Percentiles rank a stretch among this genome's conserved stretches.
These are phyloP conservation scores for Parastagonospora avenae DNA, from an alignment of 2,329 filamentous ascomycete species.

Conservation along the genomic window DNA sequence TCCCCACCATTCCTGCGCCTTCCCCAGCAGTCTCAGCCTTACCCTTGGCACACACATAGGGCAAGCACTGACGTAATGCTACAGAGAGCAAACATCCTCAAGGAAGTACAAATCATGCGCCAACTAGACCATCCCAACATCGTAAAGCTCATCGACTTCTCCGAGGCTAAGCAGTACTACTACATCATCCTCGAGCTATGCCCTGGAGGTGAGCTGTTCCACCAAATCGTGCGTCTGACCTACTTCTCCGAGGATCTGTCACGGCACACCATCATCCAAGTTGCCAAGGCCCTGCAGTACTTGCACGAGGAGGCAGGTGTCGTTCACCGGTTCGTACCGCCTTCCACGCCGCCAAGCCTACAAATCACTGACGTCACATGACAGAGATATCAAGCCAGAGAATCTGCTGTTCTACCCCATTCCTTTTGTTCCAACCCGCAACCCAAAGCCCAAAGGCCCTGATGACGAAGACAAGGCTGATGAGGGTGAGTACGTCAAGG, in stretches of 20 bases:
- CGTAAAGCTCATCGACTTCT: slow-evolving; percentile 89
- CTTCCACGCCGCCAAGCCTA: slow-evolving; percentile 2
- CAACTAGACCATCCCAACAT: slow-evolving; percentile 96
- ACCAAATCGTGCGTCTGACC: slow-evolving; percentile 96
- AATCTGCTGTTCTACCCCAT: slow-evolving; percentile 93
- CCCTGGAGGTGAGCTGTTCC: slow-evolving; percentile 94
- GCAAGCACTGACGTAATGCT: slow-evolving; percentile 50
- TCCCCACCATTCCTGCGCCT: slow-evolving; percentile 31
- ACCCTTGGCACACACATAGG: slow-evolving; percentile 23
- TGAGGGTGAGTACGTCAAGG: slow-evolving; percentile 88
- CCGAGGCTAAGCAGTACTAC: slow-evolving; percentile 92
- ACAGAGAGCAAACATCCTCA: slow-evolving; percentile 94
- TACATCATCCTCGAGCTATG: slow-evolving; percentile 96
- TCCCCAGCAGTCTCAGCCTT: slow-evolving; percentile 36
- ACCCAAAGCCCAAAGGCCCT: slow-evolving; percentile 78
- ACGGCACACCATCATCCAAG: slow-evolving; percentile 91
- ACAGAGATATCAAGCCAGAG: slow-evolving; percentile 96
- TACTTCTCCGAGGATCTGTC: slow-evolving; percentile 98
- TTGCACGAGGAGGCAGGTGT: slow-evolving; percentile 93
- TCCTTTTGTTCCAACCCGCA: slow-evolving; percentile 77
- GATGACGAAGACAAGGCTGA: slow-evolving; percentile 98
- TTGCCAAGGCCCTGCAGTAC: slow-evolving; percentile 92
- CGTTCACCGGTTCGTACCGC: slow-evolving; percentile 80
- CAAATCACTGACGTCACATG: slow-evolving; percentile 44
- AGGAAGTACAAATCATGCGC: slow-evolving; percentile 99